Evolutionary conservation across 1,284 basidiomycete species (phyloP).

Genomic region (Pulchroboletus neoregius): DNA sequence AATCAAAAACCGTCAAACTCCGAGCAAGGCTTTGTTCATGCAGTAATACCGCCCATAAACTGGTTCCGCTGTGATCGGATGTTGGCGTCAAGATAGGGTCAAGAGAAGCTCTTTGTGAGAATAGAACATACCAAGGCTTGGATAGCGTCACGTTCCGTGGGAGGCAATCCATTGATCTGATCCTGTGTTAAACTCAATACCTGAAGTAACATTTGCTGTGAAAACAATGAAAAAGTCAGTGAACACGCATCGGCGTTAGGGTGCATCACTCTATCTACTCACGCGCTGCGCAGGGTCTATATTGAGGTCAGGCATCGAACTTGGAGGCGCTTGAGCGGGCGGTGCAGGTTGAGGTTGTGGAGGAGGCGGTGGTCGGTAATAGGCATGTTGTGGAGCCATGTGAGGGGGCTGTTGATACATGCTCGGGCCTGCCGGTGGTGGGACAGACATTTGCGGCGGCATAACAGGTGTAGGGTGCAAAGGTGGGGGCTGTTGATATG

Average conservation of each 20-base stretch:
- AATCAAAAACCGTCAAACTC: neutral
- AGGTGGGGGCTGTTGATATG: constrained; percentile 36
- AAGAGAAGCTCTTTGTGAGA: neutral
- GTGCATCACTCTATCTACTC: no score
- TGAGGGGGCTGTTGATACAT: constrained; percentile 38
- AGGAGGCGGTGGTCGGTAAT: constrained; percentile 42
- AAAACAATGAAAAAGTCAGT: neutral
- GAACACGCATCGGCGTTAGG: no score
- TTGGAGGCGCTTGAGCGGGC: constrained; percentile 28
- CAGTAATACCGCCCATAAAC: constrained; percentile 42
- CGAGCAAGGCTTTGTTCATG: constrained; percentile 9
- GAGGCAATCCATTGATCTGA: constrained; percentile 83
- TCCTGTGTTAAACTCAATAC: constrained; percentile 83
- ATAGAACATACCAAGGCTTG: constrained; percentile 69
- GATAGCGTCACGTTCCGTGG: constrained; percentile 81
- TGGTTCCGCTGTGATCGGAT: constrained; percentile 41
- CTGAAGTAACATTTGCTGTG: constrained; percentile 78
- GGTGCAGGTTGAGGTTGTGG: constrained; percentile 26
- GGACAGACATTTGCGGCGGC: constrained; percentile 33
- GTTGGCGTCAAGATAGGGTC: constrained; percentile 2
- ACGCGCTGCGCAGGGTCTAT: constrained; percentile 36
- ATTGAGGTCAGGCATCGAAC: constrained; percentile 30
- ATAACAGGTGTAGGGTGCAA: constrained; percentile 36
- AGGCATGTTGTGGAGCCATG: constrained; percentile 42
- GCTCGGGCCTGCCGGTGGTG: constrained; percentile 33